A percentile compares a stretch with the other conserved stretches of the same genome.
phyloP scores from a whole-genome alignment of 768 basidiomycete genomes.

The Termitomyces sp. region DNA sequence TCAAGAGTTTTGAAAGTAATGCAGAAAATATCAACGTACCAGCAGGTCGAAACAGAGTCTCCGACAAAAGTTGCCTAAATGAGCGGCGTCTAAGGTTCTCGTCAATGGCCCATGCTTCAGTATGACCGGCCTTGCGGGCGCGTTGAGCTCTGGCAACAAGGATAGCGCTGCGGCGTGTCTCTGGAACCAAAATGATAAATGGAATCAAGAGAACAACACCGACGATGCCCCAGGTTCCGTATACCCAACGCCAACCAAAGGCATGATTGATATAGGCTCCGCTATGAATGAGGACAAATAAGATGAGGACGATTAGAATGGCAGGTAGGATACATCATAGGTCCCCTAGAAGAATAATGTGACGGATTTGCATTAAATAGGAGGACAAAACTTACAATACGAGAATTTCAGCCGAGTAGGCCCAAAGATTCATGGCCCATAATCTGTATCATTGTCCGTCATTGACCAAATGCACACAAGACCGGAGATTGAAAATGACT shows the following conservation, averaged over 20 bases:
- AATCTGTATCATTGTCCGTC: conserved; percentile 4
- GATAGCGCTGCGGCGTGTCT: conserved; percentile 17
- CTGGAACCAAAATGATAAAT: conserved; percentile 14
- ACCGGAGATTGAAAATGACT: neutral
- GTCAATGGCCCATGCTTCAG: conserved; percentile 15
- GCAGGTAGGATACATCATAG: conserved; percentile 6
- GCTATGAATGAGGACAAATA: neutral
- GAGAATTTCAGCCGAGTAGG: conserved; percentile 15
- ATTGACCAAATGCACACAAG: neutral
- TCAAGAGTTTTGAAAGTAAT: too few relatives aligned
- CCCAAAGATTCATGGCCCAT: conserved; percentile 20
- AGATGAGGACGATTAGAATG: neutral
- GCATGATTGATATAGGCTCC: conserved; percentile 14
- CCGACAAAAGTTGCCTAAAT: conserved; percentile 11
- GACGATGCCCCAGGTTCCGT: conserved; percentile 17
- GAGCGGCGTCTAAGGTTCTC: conserved; percentile 13
- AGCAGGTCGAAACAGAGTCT: conserved; percentile 16
- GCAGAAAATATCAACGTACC: conserved; percentile 3
- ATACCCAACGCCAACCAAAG: conserved; percentile 19
- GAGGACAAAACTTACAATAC: conserved; percentile 8
- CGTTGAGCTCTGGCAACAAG: conserved; percentile 13
- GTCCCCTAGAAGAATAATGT: conserved; percentile 7
- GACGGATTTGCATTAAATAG: neutral
- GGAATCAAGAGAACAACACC: conserved; percentile 13
- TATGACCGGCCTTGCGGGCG: conserved; percentile 9